Base-by-base conservation (phyloP, 2,329 filamentous ascomycete species). In the Neurospora crassa region DNA sequence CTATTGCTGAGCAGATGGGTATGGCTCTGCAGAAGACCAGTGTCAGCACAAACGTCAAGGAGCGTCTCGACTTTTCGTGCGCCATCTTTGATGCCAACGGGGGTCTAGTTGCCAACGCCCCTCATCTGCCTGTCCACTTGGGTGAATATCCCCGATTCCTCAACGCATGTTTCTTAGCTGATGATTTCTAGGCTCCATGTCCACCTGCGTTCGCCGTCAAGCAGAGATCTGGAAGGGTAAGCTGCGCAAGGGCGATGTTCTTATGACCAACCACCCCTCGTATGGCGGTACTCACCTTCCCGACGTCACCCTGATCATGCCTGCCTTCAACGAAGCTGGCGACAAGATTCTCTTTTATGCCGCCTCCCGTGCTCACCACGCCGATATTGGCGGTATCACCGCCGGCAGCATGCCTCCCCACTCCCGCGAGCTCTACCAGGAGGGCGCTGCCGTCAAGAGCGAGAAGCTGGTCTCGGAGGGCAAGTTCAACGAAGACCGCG, bases 1-100 rank as follows among this genome's bases (percentile, higher is more conserved):
- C 90, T 7, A 93, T 94, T 75, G 92, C 92, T 1, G 92, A 95
- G 80, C 92, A 94, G 77, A 94, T 95, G 92, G 92, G 92, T 0
- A 84, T 91, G 70, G 90, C 91, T 14, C 81, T 94, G 18, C 91
- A 94, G 77, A 94, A 94, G 82, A 94, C 91, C 0, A 92, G 90
- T 78, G 90, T 94, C 70, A 92, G 88, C 76, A 93, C 90, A 1
- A 94, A 94, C 76, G 91, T 94, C 78, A 92, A 95, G 78, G 92
- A 95, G 77, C 88, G 92, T 5, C 85, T 95, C 1, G 92, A 96
- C 77, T 96, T 93, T 77, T 94, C 91, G 3, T 96, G 92, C 74
- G 92, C 92, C 40, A 84, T 95, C 1, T 95, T 95, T 74, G 92
- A 94, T 75, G 87, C 89, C 0, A 88, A 89, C 10, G 92, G 92